Conservation (phyloP, 1,284 basidiomycete genomes). For the Leccinum cinnamomeum region DNA sequence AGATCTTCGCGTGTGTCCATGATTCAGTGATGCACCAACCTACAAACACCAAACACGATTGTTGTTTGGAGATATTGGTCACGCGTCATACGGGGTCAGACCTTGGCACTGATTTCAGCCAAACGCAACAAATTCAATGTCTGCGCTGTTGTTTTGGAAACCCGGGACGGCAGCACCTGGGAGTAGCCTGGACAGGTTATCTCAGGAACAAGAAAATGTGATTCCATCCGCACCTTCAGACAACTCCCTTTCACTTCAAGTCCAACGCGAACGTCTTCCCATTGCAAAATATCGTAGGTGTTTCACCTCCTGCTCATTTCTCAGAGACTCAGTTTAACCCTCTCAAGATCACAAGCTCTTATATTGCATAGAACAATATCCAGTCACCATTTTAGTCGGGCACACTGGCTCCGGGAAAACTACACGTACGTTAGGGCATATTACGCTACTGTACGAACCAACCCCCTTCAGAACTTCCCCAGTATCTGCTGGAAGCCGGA, state of each 20-base stretch:
- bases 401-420: conserved; percentile 98
- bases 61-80: conserved; percentile 18
- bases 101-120: neutral
- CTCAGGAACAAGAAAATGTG: conserved; percentile 71
- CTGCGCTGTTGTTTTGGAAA: conserved; percentile 71
- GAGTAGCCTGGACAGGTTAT: conserved; percentile 81
- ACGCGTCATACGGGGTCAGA: neutral
- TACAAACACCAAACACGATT: neutral
- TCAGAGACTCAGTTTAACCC: neutral
- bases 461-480: conserved; percentile 76
- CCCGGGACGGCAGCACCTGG: conserved; percentile 85
- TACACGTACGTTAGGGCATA: conserved; percentile 67
- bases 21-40: neutral
- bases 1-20: conserved; percentile 54
- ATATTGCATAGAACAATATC: conserved; percentile 81
- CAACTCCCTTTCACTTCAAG: conserved; percentile 60
- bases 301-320: neutral
- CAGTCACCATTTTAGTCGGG: conserved; percentile 87
- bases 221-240: conserved; percentile 64
- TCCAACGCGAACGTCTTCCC: conserved; percentile 78
- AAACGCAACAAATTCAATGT: conserved; percentile 25
- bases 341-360: conserved; percentile 70
- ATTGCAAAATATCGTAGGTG: conserved; percentile 83
- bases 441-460: conserved; percentile 1
- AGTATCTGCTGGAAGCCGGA: conserved; percentile 89